Conservation (phyloP, 2,329 filamentous ascomycete species). For the Tolypocladium endophyticum region DNA sequence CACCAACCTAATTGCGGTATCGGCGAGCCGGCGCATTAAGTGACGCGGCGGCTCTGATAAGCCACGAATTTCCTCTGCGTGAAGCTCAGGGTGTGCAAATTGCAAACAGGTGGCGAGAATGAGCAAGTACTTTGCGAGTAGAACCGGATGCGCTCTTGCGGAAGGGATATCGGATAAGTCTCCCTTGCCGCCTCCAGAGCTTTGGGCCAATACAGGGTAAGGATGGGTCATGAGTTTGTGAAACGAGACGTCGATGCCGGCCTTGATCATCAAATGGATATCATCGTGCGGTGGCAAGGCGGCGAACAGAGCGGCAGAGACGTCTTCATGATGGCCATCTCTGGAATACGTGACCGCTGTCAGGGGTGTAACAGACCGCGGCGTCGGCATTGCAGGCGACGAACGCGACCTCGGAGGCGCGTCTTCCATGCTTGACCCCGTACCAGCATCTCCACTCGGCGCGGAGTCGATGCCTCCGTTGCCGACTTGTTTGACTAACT, state of each 20-base stretch:
- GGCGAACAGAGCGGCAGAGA: not conserved
- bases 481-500: conserved; percentile 8
- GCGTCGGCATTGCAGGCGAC: not conserved
- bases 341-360: not conserved
- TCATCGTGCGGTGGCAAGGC: not conserved
- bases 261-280: not conserved
- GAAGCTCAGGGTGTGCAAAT: not conserved
- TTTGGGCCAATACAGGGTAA: not conserved
- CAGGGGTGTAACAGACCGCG: not conserved
- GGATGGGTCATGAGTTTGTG: not conserved
- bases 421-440: not conserved
- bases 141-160: not conserved
- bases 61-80: not conserved
- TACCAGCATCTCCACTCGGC: not conserved
- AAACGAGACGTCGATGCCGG: not conserved
- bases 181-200: conserved; percentile 1
- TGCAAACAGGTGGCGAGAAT: not conserved
- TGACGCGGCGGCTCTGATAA: not conserved
- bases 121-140: not conserved
- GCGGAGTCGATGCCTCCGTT: not conserved
- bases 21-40: not conserved
- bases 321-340: no score
- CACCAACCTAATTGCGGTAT: conserved; percentile 17
- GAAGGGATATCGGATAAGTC: conserved; percentile 16
- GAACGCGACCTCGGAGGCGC: not conserved